Evolutionary conservation across 225 moss, liverwort and hornwort genomes (phyloP), one percentile per base, ranked within the genome.

Genomic region (Physcomitrellopsis africana): DNA sequence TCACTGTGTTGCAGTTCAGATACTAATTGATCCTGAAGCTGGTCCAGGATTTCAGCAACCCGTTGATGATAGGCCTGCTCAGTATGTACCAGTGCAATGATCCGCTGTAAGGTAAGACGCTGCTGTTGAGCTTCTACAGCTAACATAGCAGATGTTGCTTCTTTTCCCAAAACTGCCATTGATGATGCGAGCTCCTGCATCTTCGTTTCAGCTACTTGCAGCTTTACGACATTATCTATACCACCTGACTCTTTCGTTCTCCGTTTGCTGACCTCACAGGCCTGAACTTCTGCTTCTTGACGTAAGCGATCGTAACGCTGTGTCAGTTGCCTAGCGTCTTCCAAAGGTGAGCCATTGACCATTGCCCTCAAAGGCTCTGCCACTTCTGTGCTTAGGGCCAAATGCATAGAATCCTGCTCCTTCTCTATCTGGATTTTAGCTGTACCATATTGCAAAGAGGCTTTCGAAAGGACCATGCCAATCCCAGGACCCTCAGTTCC

Each of bases 61-160:
- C 81, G 81, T 65, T 84, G 83, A 75, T 89, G 89, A 72, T 84
- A 89, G 14, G 81, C 77, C 51, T 85, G 72, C 67, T 89, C 86
- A 15, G 89, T 83, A 76, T 89, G 86, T 0, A 89, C 86, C 89
- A 90, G 82, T 42, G 90, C 87, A 74, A 90, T 85, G 29, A 90
- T 69, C 2, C 90, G 85, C 74, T 90, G 90, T 16, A 90, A 80
- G 45, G 90, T 90, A 7, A 90, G 83, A 14, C 90, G 90, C 73
- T 90, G 90, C 72, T 90, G 90, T 77, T 90, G 90, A 55, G 90
- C 84, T 70, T 90, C 90, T 23, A 90, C 90, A 24, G 90, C 87
- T 62, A 79, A 85, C 90, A 90, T 90, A 32, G 90, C 85, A 52
- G 87, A 84, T 6, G 85, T 87, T 41, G 90, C 90, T 73, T 90